phyloP scores from a whole-genome alignment of 2,329 filamentous ascomycete genomes.

The Alternaria metachromatica region DNA sequence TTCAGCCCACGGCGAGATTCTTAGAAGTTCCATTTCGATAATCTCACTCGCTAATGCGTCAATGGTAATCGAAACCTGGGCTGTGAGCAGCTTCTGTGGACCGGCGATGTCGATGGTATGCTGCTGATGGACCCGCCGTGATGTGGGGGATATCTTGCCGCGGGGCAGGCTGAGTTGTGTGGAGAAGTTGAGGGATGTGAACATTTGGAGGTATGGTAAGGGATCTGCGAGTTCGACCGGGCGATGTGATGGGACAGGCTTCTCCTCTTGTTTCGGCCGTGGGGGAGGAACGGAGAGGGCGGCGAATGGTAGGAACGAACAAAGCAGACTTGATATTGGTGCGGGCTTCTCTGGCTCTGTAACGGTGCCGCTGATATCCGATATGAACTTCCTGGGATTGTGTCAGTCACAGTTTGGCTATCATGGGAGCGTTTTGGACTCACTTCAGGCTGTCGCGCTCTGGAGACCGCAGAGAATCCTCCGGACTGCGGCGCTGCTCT shows the following conservation, averaged over 20 bases:
- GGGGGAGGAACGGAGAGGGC: slow-evolving; percentile 33
- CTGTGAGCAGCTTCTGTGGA: slow-evolving; percentile 63
- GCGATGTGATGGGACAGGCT: slow-evolving; percentile 67
- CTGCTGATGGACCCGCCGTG: slow-evolving; percentile 28
- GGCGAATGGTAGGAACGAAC: slow-evolving; percentile 51
- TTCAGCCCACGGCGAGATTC: slow-evolving; percentile 65
- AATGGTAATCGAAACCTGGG: slow-evolving; percentile 65
- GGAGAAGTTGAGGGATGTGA: slow-evolving; percentile 70
- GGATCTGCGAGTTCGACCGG: slow-evolving; percentile 69
- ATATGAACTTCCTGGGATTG: slow-evolving; percentile 30
- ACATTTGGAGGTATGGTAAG: slow-evolving; percentile 72
- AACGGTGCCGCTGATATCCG: slow-evolving; percentile 23
- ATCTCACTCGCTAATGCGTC: slow-evolving; percentile 55
- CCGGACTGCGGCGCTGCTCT: slow-evolving; percentile 27
- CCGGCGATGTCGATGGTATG: slow-evolving; percentile 63
- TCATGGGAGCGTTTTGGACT: background rate
- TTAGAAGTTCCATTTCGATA: slow-evolving; percentile 59
- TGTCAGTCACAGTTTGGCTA: slow-evolving; percentile 9
- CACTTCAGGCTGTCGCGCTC: slow-evolving; percentile 37
- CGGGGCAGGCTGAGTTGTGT: slow-evolving; percentile 55
- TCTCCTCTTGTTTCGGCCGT: slow-evolving; percentile 32
- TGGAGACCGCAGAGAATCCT: slow-evolving; percentile 17
- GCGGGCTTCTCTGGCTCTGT: slow-evolving; percentile 27
- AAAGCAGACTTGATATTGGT: slow-evolving; percentile 43
- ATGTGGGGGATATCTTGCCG: slow-evolving; percentile 14